These are phyloP conservation scores for Peniophora sp. DNA, from an alignment of 1,284 basidiomycete genomes.

Conservation along the genomic window DNA sequence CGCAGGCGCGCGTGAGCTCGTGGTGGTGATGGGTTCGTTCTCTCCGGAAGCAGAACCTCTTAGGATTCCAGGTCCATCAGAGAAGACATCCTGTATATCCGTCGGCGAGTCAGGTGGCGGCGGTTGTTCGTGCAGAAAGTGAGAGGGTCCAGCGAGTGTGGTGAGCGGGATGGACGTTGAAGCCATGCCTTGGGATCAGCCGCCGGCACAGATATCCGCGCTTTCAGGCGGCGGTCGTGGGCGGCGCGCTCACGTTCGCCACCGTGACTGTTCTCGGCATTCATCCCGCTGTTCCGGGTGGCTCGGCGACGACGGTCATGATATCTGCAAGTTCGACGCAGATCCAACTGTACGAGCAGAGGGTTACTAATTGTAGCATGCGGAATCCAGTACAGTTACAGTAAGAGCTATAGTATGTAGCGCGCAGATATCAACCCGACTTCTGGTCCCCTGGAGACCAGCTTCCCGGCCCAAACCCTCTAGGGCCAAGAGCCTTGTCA, in stretches of 20 bases:
- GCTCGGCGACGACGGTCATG: no score
- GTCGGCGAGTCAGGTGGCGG: not conserved
- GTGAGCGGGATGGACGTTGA: not conserved
- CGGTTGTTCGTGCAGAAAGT: not conserved
- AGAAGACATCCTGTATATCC: not conserved
- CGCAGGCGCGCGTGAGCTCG: conserved; percentile 23
- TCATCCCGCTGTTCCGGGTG: no score
- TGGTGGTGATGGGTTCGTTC: not conserved
- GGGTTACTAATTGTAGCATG: no score
- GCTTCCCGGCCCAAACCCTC: conserved; percentile 45
- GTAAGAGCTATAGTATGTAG: no score
- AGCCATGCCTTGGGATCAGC: not conserved
- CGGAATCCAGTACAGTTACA: no score
- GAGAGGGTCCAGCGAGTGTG: not conserved
- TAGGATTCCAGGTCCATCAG: conserved; percentile 1
- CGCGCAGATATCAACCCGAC: no score
- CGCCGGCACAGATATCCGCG: no score
- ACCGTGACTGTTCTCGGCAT: no score
- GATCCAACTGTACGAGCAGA: no score
- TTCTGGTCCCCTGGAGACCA: conserved; percentile 12
- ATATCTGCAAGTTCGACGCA: no score
- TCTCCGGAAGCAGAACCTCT: not conserved
- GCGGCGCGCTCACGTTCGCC: no score
- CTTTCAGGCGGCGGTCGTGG: no score
- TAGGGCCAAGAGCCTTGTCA: conserved; percentile 54